A percentile compares a stretch with the other conserved stretches of the same genome.
Evolutionary conservation across 208 protist species (phyloP).

Genomic region (Angomonas ambiguus): DNA sequence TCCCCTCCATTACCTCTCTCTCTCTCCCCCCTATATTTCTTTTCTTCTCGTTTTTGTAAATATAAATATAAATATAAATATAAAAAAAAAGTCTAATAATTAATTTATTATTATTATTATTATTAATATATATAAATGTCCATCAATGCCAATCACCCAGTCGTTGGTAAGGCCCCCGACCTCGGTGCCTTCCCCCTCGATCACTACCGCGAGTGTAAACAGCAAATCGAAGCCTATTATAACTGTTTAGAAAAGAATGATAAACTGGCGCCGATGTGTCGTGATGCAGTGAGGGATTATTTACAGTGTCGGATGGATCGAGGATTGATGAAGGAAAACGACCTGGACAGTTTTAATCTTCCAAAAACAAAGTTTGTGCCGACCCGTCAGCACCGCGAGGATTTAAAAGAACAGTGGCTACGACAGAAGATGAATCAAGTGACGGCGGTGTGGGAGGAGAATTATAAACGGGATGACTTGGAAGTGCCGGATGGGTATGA

Average conservation of each 20-base stretch:
- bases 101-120: slow-evolving; percentile 20
- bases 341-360: slow-evolving; percentile 68
- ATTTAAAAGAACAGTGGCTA: slow-evolving; percentile 70
- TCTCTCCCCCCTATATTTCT: not conserved
- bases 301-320: slow-evolving; percentile 85
- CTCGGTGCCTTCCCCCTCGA: slow-evolving; percentile 87
- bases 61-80: slow-evolving; percentile 3
- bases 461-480: slow-evolving; percentile 68
- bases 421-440: slow-evolving; percentile 79
- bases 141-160: slow-evolving; percentile 32
- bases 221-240: slow-evolving; percentile 76
- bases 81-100: slow-evolving; percentile 2
- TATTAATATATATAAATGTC: slow-evolving; percentile 71
- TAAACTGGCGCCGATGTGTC: slow-evolving; percentile 81
- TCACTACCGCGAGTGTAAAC: slow-evolving; percentile 87
- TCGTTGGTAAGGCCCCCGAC: slow-evolving; percentile 69
- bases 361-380: slow-evolving; percentile 81
- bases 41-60: slow-evolving; percentile 7
- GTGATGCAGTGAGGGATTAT: slow-evolving; percentile 67
- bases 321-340: slow-evolving; percentile 78
- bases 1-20: not conserved
- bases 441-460: slow-evolving; percentile 60
- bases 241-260: slow-evolving; percentile 74
- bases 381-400: slow-evolving; percentile 63
- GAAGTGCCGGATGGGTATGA: slow-evolving; percentile 69